phyloP scores from a whole-genome alignment of 2,329 filamentous ascomycete genomes.

The Pseudocercospora cruenta region DNA sequence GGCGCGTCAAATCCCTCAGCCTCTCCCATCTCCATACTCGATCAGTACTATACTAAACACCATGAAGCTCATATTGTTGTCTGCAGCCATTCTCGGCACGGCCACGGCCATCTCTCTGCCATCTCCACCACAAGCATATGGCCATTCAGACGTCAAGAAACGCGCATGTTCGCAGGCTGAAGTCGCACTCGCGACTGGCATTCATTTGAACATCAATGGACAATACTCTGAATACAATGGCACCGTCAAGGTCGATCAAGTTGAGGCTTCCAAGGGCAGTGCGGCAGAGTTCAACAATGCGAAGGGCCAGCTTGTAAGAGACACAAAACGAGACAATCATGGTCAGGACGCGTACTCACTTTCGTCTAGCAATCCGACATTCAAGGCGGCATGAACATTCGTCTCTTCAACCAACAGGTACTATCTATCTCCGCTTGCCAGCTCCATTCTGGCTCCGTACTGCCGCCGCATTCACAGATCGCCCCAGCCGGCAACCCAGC shows the following conservation, averaged over 20 bases:
- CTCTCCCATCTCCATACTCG: neutral
- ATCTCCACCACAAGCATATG: neutral
- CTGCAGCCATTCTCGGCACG: conserved; percentile 2
- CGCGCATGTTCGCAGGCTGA: conserved; percentile 20
- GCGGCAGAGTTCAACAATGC: conserved; percentile 22
- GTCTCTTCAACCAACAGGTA: conserved; percentile 28
- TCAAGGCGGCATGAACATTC: conserved; percentile 28
- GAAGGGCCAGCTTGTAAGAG: conserved; percentile 24
- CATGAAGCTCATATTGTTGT: conserved; percentile 19
- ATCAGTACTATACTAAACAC: neutral
- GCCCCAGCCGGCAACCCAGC: conserved; percentile 28
- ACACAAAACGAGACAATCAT: neutral
- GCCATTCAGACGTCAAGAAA: neutral
- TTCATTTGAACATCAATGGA: conserved; percentile 32
- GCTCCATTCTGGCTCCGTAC: neutral
- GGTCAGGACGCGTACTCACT: conserved; percentile 19
- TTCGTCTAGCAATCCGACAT: conserved; percentile 19
- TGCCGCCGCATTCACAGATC: conserved; percentile 25
- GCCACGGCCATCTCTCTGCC: conserved; percentile 14
- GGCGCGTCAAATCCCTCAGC: neutral
- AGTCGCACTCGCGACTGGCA: conserved; percentile 30
- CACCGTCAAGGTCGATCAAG: conserved; percentile 21
- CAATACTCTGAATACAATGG: conserved; percentile 31
- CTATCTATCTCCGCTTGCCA: neutral
- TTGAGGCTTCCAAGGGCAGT: conserved; percentile 18